These are phyloP conservation scores for Ascochyta pisi DNA, from an alignment of 2,329 filamentous ascomycete genomes.

Conservation along the genomic window DNA sequence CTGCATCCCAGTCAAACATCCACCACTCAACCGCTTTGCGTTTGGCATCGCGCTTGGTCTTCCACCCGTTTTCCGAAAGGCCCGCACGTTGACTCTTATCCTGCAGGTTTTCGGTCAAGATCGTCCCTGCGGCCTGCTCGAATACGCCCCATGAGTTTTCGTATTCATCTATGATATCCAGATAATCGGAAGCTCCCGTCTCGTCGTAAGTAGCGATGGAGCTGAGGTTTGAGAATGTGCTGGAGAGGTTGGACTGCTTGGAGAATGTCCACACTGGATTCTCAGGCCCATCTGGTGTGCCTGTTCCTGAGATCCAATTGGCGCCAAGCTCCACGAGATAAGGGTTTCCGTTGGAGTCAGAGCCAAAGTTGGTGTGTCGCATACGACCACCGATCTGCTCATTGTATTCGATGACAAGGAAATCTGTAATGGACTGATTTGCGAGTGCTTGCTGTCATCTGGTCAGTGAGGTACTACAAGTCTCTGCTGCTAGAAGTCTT, in stretches of 20 bases:
- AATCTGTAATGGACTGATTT: constrained; percentile 68
- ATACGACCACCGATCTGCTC: constrained; percentile 68
- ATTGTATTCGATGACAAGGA: constrained; percentile 70
- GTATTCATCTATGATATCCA: constrained; percentile 58
- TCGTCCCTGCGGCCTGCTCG: constrained; percentile 62
- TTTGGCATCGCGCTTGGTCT: constrained; percentile 62
- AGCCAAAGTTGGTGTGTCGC: constrained; percentile 64
- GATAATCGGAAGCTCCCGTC: constrained; percentile 61
- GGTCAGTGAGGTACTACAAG: background rate
- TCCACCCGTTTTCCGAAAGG: constrained; percentile 67
- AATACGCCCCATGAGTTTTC: constrained; percentile 56
- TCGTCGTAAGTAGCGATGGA: constrained; percentile 68
- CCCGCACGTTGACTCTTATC: constrained; percentile 67
- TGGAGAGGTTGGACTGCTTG: constrained; percentile 65
- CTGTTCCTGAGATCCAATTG: constrained; percentile 66
- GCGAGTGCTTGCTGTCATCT: constrained; percentile 61
- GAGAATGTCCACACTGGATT: constrained; percentile 69
- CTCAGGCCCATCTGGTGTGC: constrained; percentile 50
- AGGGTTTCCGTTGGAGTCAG: constrained; percentile 56
- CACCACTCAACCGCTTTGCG: constrained; percentile 69
- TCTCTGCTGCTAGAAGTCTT: constrained; percentile 19
- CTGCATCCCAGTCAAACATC: constrained; percentile 64
- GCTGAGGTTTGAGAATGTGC: constrained; percentile 64
- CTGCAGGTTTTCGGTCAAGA: constrained; percentile 66
- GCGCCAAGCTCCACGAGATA: constrained; percentile 67